Base-by-base conservation (phyloP, 2,329 filamentous ascomycete genomes). In the Claviceps quebecensis region DNA sequence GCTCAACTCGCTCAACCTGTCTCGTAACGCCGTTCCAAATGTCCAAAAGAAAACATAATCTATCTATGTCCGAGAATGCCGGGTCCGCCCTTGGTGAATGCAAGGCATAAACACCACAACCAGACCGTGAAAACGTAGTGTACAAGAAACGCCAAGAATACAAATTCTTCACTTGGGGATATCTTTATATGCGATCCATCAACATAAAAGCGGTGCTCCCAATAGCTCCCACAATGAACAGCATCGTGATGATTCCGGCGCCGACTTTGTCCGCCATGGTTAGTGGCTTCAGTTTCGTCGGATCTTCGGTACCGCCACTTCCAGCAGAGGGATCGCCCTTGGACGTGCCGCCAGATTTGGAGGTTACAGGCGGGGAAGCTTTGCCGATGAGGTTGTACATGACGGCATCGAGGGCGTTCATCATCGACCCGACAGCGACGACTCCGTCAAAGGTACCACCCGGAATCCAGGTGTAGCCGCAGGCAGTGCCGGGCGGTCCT, bases 381-480 rank as follows among this genome's bases (percentile, higher is more conserved):
- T 64, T 61, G 43, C 69, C 63, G 41, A 80, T 65, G 11, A 85
- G 68, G 44, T 74, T 77, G 52, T 80, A 81, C 64, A 80, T 79
- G 56, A 87, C 68, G 13, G 82, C 75, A 26, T 77, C 74, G 26
- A 86, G 69, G 0, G 80, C 81, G 57, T 77, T 81, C 75, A 87
- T 84, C 70, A 86, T 80, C 63, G 84, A 72, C 43, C 84, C 83
- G 8, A 87, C 81, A 50, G 83, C 83, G 13, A 69, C 70, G 19
- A 67, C 61, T 5, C 77, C 78, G 60, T 87, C 84, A 58, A 77
- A 86, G 2, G 57, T 62, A 4, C 64, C 66, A 19, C 64, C 67
- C 7, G 65, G 58, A 22, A 75, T 75, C 84, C 84, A 87, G 50
- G 70, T 70, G 59, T 83, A 78, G n/a, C 84, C 83, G 62, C 84